These are phyloP conservation scores for Alisma plantagoaquatica DNA, from an alignment of 106 monocot species.

Conservation along the genomic window DNA sequence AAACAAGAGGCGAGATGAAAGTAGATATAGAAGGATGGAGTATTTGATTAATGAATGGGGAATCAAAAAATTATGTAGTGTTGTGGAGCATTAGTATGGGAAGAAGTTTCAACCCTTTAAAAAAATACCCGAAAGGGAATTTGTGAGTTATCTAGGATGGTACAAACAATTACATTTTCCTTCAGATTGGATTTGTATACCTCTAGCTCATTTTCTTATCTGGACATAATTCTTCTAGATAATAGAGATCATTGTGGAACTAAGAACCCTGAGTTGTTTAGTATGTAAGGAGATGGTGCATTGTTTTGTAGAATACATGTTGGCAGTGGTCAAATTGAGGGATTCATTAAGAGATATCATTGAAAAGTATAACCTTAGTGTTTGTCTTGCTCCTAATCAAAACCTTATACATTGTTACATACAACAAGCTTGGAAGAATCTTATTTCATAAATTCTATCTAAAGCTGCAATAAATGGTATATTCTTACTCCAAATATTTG, in stretches of 20 bases:
- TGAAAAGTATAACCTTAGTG: conserved; percentile 74
- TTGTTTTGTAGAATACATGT: conserved; percentile 88
- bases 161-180: conserved; percentile 64
- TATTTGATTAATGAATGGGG: conserved; percentile 93
- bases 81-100: conserved; percentile 84
- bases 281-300: conserved; percentile 76
- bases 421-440: conserved; percentile 44
- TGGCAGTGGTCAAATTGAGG: conserved; percentile 83
- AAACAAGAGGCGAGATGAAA: conserved; percentile 87
- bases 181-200: neutral
- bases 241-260: neutral
- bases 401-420: conserved; percentile 82
- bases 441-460: conserved; percentile 64
- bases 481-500: neutral
- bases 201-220: neutral
- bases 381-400: conserved; percentile 88
- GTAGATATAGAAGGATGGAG: conserved; percentile 90
- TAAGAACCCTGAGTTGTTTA: conserved; percentile 5
- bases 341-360: conserved; percentile 78
- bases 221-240: neutral
- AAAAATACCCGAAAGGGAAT: conserved; percentile 84
- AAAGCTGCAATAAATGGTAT: conserved; percentile 83
- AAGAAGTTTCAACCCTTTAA: conserved; percentile 76
- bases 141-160: conserved; percentile 91
- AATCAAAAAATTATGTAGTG: conserved; percentile 75